Base-by-base conservation (phyloP, 345 rosid genomes). In the Alliaria petiolata region DNA sequence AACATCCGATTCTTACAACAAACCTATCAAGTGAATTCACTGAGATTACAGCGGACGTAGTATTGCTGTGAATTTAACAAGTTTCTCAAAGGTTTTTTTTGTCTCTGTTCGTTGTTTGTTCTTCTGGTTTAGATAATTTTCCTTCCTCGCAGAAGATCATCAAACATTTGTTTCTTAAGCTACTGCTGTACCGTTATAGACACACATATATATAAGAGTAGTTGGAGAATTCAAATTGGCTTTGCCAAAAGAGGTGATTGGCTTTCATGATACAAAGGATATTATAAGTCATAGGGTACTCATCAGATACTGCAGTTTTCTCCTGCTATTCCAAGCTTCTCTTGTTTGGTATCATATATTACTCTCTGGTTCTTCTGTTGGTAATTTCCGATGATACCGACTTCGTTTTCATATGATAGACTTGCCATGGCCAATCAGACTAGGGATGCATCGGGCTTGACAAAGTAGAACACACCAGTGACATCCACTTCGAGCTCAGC, bases 361-460 rank as follows among this genome's bases (percentile, higher is more conserved):
- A 87, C 80, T 86, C 98, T 93, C 63, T 85, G 92, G 81, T 90
- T 93, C 58, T 78, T 86, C 86, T 93, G 97, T 78, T 93, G 98
- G 71, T 86, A 86, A 75, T 93, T 87, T 38, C 86, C 98, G 31
- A 90, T 79, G 19, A 93, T 90, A 0, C 91, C 92, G 1, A 78
- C 69, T 47, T 93, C 96, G 16, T 86, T 81, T 64, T 89, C 93
- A 10, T 58, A 76, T 8, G 88, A 40, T 33, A 90, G 93, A 74
- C 98, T 89, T 33, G 97, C 96, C 7, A 90, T 70, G 40, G 98
- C 97, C 77, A 93, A 83, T 63, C 98, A 93, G 11, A 89, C 97
- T 66, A 84, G 84, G 20, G 97, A 87, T 1, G 88, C 92, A 33
- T 93, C 93, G 3, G 83, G 69, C 66, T 89, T 87, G 0, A 77